Conservation (phyloP, 805 yeast genomes). For the Candida hungchunana region DNA sequence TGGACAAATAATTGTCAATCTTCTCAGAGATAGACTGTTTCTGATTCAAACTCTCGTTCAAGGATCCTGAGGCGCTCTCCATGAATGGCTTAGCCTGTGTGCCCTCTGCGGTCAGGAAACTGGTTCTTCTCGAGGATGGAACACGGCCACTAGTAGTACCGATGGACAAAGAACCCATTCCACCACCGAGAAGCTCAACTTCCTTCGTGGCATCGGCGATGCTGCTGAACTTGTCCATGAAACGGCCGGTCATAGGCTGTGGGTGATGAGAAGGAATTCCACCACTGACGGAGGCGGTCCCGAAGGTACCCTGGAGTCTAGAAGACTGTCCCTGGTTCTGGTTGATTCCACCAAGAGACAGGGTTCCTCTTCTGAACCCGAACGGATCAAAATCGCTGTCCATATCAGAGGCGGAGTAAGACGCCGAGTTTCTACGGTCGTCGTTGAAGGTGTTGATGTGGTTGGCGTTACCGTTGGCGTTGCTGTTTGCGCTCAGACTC, state of each 20-base stretch:
- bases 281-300: constrained; percentile 59
- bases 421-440: constrained; percentile 36
- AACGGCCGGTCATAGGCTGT: constrained; percentile 32
- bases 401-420: constrained; percentile 34
- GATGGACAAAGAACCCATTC: constrained; percentile 37
- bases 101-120: constrained; percentile 38
- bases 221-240: constrained; percentile 57
- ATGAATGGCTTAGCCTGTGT: constrained; percentile 23
- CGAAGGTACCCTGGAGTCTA: constrained; percentile 40
- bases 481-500: constrained; percentile 26
- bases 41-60: constrained; percentile 28
- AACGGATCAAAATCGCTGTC: constrained; percentile 36
- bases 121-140: constrained; percentile 47
- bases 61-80: constrained; percentile 26
- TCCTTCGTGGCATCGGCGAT: constrained; percentile 71
- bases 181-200: constrained; percentile 45
- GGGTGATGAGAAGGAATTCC: constrained; percentile 32
- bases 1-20: constrained; percentile 49
- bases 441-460: constrained; percentile 7
- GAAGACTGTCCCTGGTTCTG: constrained; percentile 19
- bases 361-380: constrained; percentile 45
- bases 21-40: constrained; percentile 42
- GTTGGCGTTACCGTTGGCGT: constrained; percentile 12
- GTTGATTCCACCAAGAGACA: constrained; percentile 35
- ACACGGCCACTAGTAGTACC: constrained; percentile 31